Evolutionary conservation across 768 basidiomycete species (phyloP), one percentile per base, ranked within the genome.

Genomic region (Leucocoprinus birnbaumii): DNA sequence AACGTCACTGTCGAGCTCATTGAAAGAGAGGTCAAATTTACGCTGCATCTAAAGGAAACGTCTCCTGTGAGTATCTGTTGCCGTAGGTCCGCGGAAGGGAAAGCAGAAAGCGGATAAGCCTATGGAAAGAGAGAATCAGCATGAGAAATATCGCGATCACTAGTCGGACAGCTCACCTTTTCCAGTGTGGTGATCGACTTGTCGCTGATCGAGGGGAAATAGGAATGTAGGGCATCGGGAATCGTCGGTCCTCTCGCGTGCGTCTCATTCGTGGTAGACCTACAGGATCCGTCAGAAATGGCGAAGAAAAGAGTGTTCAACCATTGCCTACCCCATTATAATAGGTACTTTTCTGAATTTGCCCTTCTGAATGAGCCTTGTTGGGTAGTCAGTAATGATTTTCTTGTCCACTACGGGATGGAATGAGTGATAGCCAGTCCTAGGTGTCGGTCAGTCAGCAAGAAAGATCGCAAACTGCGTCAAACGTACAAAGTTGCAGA

Each of bases 211-310:
- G 65, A 64, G 0, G 84, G 82, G 67, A 79, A 83, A 60, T 70
- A 79, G 1, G 50, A 21, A 24, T 71, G 63, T 26, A 83, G 60
- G 3, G 73, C 72, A 1, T 70, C 47, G 1, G 67, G 57, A 35
- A 82, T 66, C 46, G 73, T 67, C 13, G 59, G 60, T 2, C 78
- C 76, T 8, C 72, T 67, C 3, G 77, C 73, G 27, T 80, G 64
- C 1, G 85, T 82, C 61, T 87, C 84, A 48, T 87, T 84, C 8
- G 82, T 79, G 2, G 82, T 83, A 0, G 83, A 69, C 2, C 85
- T 74, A 50, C 2, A 10, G 5, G 21, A 35, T 38, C n/a, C n/a
- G 9, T 38, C 38, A 42, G 10, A 41, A 40, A 24, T 35, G 13
- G n/a, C 22, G 42, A 34, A 24, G 10, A 25, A 31, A 8, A n/a